These are phyloP conservation scores for Boletus sp. DNA, from an alignment of 1,284 basidiomycete genomes.

Conservation along the genomic window DNA sequence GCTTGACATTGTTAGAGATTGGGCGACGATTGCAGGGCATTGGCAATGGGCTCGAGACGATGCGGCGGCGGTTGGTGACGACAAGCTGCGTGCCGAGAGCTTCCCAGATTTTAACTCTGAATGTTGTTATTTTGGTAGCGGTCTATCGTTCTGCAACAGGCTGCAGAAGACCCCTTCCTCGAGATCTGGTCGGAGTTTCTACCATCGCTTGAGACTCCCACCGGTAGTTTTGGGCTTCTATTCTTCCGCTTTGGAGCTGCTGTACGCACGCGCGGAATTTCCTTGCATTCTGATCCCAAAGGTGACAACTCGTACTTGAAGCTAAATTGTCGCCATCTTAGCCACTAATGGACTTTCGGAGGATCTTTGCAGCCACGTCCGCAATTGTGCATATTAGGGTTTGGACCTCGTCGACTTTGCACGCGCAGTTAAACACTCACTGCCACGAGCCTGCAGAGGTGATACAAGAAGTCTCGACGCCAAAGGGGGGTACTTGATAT, in stretches of 20 bases:
- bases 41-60: too few species aligned
- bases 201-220: neutral
- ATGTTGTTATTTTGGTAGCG: too few species aligned
- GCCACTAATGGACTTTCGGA: neutral
- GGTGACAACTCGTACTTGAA: neutral
- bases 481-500: neutral
- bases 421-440: neutral
- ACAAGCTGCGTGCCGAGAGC: too few species aligned
- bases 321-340: neutral
- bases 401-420: neutral
- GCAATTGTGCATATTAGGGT: neutral
- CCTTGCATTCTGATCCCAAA: neutral
- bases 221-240: neutral
- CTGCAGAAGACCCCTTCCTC: too few species aligned
- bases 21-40: too few species aligned
- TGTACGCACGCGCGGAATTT: neutral
- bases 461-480: neutral
- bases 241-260: neutral
- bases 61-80: too few species aligned
- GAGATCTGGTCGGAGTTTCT: slow-evolving; percentile 1
- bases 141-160: too few species aligned
- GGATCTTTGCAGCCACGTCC: neutral
- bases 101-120: too few species aligned
- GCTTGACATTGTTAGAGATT: too few species aligned
- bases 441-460: neutral